Conservation (phyloP, 345 rosid genomes). For the Camelina sativa region DNA sequence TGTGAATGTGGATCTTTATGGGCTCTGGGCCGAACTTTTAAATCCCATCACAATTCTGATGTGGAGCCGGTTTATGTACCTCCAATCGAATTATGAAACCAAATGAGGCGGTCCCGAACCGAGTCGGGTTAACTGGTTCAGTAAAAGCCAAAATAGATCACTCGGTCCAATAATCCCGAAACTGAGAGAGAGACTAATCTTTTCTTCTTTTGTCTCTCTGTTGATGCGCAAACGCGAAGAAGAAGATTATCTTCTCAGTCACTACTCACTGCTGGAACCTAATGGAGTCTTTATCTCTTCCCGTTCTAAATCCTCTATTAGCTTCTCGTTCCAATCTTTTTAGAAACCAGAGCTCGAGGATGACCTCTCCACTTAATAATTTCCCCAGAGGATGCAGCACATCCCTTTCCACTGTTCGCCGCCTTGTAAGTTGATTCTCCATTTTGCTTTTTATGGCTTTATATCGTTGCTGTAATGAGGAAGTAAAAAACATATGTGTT, state of each 20-base stretch:
- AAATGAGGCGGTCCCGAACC: neutral
- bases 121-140: neutral
- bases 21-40: too few relatives aligned
- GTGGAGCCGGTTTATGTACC: too few relatives aligned
- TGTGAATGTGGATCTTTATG: too few relatives aligned
- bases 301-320: constrained; percentile 39
- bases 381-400: constrained; percentile 4
- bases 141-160: constrained; percentile 16
- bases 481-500: neutral
- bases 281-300: constrained; percentile 41
- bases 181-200: neutral
- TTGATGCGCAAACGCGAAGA: constrained; percentile 9
- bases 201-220: neutral
- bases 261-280: neutral
- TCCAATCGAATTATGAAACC: neutral
- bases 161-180: constrained; percentile 26
- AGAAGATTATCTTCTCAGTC: constrained; percentile 2
- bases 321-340: constrained; percentile 28
- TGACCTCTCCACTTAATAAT: constrained; percentile 19
- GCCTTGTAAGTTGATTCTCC: constrained; percentile 43
- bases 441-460: constrained; percentile 15
- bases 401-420: constrained; percentile 27
- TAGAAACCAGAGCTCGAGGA: constrained; percentile 30
- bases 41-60: too few relatives aligned
- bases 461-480: constrained; percentile 18